Evolutionary conservation across 768 basidiomycete species (phyloP), one percentile per base, ranked within the genome.

Genomic region (Auriscalpium microsporum): DNA sequence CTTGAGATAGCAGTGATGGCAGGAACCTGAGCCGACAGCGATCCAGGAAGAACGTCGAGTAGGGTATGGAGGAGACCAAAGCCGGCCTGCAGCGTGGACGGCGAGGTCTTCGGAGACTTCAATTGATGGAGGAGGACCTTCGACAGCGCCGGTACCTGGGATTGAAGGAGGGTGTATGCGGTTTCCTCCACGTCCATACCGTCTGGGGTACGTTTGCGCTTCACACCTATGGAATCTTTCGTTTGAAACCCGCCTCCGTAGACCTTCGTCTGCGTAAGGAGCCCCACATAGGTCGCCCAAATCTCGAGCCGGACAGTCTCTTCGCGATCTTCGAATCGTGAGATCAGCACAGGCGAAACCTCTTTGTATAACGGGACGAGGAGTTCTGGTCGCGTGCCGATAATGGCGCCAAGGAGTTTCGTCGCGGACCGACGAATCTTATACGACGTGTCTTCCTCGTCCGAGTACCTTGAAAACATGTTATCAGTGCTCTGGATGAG

Each of bases 361-460:
- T 82, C 80, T 64, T 82, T 87, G 75, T 92, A 96, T 50, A 95
- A 78, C 2, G 83, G 73, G 13, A 76, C 70, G 19, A 97, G 78
- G 2, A 93, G 78, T 65, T 97, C 96, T 1, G 94, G 91, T 23
- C 94, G 89, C 1, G 95, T 98, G 11, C 81, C 83, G 55, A 98
- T 85, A 48, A 96, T 75, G 7, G 90, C 87, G 33, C 85, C 74
- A 14, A 98, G 77, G 4, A 98, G 75, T 68, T 97, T 97, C 16
- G 94, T 92, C 8, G 96, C 87, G 8, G 91, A 86, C 46, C 96
- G 84, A 60, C 96, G 87, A 55, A 96, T 91, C 70, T 97, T 97
- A 80, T 96, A 98, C 0, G 95, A 97, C 10, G 89, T 90, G 65
- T 99, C 96, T 68, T 98, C 96, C 56, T 99, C 96, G 63, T 99